Evolutionary conservation across 495 filamentous ascomycete genomes (phyloP).

Genomic region (Corynascus novoguineensis): DNA sequence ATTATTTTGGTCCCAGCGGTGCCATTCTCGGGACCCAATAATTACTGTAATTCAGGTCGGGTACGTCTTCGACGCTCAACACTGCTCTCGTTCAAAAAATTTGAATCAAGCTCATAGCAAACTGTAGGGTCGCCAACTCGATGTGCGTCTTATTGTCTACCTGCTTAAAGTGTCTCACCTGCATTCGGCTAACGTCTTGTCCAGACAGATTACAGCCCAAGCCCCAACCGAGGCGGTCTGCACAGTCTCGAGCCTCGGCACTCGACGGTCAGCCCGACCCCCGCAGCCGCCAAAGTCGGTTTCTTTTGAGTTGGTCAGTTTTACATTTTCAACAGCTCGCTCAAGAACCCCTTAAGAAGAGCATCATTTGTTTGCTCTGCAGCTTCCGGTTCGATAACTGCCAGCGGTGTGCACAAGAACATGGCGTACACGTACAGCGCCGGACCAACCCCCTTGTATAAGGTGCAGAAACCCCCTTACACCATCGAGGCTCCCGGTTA

Average conservation of each 20-base stretch:
- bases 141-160: too few relatives aligned
- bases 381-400: neutral
- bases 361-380: neutral
- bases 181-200: too few relatives aligned
- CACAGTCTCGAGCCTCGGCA: neutral
- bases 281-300: too few relatives aligned
- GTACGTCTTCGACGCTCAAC: too few relatives aligned
- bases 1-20: too few relatives aligned
- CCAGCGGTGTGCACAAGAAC: too few relatives aligned
- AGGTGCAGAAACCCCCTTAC: conserved; percentile 48
- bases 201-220: neutral
- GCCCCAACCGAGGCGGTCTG: conserved; percentile 2
- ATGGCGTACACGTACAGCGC: conserved; percentile 1
- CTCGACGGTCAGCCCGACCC: neutral
- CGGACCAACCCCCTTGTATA: conserved; percentile 34
- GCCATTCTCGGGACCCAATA: too few relatives aligned
- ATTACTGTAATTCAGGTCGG: too few relatives aligned
- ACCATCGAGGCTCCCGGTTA: conserved; percentile 49
- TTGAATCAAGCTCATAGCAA: too few relatives aligned
- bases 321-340: neutral
- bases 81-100: too few relatives aligned
- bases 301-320: neutral
- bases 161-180: too few relatives aligned
- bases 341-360: neutral
- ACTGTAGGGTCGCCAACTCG: too few relatives aligned